Evolutionary conservation across 371 early-diverging fungal genomes (phyloP).

Genomic region (Mucor indicus): DNA sequence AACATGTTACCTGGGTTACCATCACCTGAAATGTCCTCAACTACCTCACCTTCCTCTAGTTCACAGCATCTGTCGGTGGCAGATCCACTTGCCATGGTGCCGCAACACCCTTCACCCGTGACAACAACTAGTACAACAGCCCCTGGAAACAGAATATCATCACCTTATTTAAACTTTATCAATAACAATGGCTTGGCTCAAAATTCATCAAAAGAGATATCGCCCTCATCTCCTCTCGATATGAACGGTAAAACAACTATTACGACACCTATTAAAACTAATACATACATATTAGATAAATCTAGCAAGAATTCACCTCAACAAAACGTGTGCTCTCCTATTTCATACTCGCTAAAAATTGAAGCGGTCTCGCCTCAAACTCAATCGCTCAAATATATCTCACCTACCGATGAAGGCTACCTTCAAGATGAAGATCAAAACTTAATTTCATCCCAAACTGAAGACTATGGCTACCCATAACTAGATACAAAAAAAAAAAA

Average conservation of each 20-base stretch:
- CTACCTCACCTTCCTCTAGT: constrained; percentile 48
- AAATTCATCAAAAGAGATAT: neutral
- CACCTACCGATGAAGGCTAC: too few relatives aligned
- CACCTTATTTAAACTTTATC: constrained; percentile 7
- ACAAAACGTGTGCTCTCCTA: too few relatives aligned
- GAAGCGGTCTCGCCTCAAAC: too few relatives aligned
- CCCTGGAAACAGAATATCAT: constrained; percentile 15
- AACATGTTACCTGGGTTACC: neutral
- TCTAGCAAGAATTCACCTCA: too few relatives aligned
- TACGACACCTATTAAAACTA: too few relatives aligned
- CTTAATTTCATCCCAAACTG: too few relatives aligned
- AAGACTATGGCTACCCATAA: too few relatives aligned
- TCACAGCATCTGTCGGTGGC: constrained; percentile 42
- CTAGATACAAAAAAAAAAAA: too few relatives aligned
- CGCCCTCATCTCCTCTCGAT: constrained; percentile 1
- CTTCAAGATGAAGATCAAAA: too few relatives aligned
- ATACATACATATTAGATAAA: neutral
- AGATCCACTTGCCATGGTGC: constrained; percentile 14
- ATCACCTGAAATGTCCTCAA: constrained; percentile 9
- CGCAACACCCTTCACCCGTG: constrained; percentile 21
- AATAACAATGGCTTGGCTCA: neutral
- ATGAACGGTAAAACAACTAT: neutral
- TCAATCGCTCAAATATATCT: too few relatives aligned
- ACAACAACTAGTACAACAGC: constrained; percentile 17
- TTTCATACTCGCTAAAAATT: too few relatives aligned